phyloP scores from a whole-genome alignment of 768 basidiomycete genomes.

The Termitomyces heimii region DNA sequence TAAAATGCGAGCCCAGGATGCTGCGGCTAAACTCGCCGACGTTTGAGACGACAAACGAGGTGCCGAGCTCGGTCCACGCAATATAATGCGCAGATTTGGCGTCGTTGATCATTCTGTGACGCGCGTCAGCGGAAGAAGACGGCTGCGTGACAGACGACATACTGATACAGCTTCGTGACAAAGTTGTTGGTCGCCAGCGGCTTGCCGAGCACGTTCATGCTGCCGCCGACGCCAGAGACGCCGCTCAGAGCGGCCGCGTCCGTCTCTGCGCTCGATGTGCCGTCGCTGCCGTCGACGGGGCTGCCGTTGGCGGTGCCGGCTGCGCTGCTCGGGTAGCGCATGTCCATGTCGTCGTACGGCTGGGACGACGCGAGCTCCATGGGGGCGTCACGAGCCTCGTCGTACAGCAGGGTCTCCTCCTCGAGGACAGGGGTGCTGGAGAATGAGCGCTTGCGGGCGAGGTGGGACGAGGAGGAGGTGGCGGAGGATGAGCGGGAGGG shows the following conservation, averaged over 20 bases:
- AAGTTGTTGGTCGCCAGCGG: constrained; percentile 75
- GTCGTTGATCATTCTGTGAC: constrained; percentile 80
- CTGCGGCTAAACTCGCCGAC: constrained; percentile 82
- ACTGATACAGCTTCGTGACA: constrained; percentile 86
- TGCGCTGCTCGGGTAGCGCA: constrained; percentile 1
- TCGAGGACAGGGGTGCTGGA: constrained; percentile 40
- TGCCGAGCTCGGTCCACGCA: constrained; percentile 76
- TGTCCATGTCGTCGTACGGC: constrained; percentile 48
- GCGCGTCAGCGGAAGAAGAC: not conserved
- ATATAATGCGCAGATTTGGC: constrained; percentile 76
- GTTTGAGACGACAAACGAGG: constrained; percentile 82
- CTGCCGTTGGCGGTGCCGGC: constrained; percentile 21
- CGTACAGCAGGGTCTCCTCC: constrained; percentile 33
- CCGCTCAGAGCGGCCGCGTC: constrained; percentile 16
- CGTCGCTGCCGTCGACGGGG: constrained; percentile 44
- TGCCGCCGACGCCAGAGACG: constrained; percentile 26
- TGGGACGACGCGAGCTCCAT: constrained; percentile 27
- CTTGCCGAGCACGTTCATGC: constrained; percentile 60
- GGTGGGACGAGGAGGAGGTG: constrained; percentile 48
- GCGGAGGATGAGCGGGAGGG: constrained; percentile 40
- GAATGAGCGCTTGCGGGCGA: constrained; percentile 67
- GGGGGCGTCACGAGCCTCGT: constrained; percentile 29
- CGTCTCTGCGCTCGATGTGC: constrained; percentile 24
- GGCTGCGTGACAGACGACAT: not conserved
- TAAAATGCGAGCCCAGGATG: constrained; percentile 83